phyloP scores from a whole-genome alignment of 805 yeast genomes.

The Kodamaea laetipori region DNA sequence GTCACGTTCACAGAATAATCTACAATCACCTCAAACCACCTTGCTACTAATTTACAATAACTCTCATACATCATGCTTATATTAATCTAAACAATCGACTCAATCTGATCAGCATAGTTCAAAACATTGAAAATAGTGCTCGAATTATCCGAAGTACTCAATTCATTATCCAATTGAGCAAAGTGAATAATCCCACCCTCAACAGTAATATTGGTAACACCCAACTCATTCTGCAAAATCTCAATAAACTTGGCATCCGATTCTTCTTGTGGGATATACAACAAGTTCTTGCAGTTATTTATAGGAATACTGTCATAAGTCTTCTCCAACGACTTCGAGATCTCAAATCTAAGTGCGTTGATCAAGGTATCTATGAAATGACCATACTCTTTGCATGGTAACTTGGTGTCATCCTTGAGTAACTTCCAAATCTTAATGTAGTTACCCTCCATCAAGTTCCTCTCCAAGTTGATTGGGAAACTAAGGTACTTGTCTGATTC shows the following conservation, averaged over 20 bases:
- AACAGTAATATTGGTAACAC: slow-evolving; percentile 59
- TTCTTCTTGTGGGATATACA: slow-evolving; percentile 60
- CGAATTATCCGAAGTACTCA: slow-evolving; percentile 38
- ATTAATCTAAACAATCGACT: slow-evolving; percentile 73
- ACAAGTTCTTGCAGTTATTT: slow-evolving; percentile 76
- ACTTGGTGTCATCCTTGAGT: slow-evolving; percentile 55
- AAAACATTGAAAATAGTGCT: slow-evolving; percentile 65
- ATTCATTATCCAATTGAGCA: slow-evolving; percentile 24
- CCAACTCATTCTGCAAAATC: slow-evolving; percentile 34
- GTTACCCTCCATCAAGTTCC: slow-evolving; percentile 95
- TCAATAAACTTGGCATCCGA: slow-evolving; percentile 35
- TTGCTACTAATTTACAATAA: no score
- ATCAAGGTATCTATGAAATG: slow-evolving; percentile 75
- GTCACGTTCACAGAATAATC: no score
- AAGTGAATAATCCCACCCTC: slow-evolving; percentile 50
- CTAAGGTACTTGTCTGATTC: slow-evolving; percentile 65
- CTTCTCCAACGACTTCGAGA: slow-evolving; percentile 78
- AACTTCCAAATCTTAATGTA: slow-evolving; percentile 88
- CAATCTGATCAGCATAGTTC: slow-evolving; percentile 86
- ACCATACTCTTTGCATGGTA: slow-evolving; percentile 73
- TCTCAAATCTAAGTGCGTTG: slow-evolving; percentile 80
- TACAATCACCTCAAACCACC: no score
- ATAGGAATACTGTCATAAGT: slow-evolving; percentile 78
- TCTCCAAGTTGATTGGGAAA: slow-evolving; percentile 87
- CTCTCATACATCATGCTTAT: no score